phyloP scores from a whole-genome alignment of 2,329 filamentous ascomycete species.

The Paraphaeosphaeria sporulosa region DNA sequence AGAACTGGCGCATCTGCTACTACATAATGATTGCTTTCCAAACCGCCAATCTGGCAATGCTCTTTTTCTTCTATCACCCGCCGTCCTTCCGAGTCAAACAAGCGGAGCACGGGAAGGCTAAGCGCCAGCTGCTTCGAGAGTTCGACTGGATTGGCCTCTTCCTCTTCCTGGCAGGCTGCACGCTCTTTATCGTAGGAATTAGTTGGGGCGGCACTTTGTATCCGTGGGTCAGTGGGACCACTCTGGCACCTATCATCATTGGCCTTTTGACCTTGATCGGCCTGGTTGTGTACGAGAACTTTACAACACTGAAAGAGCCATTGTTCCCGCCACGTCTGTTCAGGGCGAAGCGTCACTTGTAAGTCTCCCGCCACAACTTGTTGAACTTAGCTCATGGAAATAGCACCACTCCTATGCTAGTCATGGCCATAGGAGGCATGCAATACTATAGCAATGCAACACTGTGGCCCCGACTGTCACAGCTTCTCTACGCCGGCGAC shows the following conservation, averaged over 20 bases:
- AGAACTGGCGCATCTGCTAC: conserved; percentile 38
- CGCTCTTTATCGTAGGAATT: conserved; percentile 41
- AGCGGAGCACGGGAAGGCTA: conserved; percentile 33
- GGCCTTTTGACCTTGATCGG: conserved; percentile 33
- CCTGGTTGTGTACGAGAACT: conserved; percentile 36
- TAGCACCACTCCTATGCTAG: conserved; percentile 35
- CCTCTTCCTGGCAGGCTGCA: conserved; percentile 38
- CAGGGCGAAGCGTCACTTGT: conserved; percentile 35
- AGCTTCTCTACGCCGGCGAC: conserved; percentile 37
- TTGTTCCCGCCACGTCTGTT: conserved; percentile 42
- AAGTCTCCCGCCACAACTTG: background rate
- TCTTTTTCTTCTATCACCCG: conserved; percentile 46
- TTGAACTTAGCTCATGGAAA: background rate
- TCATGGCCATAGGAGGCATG: conserved; percentile 42
- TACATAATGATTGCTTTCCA: conserved; percentile 47
- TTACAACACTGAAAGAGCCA: conserved; percentile 31
- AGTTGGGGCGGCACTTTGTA: conserved; percentile 36
- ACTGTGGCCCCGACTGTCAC: conserved; percentile 35
- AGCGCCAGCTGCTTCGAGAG: conserved; percentile 29
- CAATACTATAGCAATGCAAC: conserved; percentile 43
- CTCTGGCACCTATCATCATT: conserved; percentile 35
- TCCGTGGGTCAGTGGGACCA: conserved; percentile 33
- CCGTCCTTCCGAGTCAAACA: conserved; percentile 49
- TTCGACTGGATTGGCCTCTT: conserved; percentile 41
- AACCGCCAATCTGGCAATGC: conserved; percentile 29